Conservation (phyloP, 2,329 filamentous ascomycete species). For the Cephalotrichum gorgonifer region DNA sequence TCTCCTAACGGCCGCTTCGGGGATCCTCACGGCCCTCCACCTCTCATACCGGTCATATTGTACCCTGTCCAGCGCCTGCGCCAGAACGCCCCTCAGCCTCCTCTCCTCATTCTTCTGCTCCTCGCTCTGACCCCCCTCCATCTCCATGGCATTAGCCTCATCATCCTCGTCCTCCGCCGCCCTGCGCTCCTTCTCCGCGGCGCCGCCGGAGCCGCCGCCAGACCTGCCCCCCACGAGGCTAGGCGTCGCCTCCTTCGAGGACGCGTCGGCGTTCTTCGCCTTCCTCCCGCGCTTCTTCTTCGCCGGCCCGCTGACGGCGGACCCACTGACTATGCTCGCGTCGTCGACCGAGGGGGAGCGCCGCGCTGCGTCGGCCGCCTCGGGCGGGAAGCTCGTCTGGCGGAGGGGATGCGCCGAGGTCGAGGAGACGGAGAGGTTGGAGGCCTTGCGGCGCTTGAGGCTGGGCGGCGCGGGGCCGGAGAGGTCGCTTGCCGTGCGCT, state of each 20-base stretch:
- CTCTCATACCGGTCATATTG: conserved; percentile 62
- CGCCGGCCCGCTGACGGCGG: conserved; percentile 35
- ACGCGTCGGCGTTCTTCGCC: conserved; percentile 36
- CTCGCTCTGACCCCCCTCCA: conserved; percentile 46
- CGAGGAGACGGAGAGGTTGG: conserved; percentile 46
- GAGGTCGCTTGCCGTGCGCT: conserved; percentile 46
- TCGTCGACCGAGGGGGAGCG: conserved; percentile 58
- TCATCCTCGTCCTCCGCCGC: conserved; percentile 45
- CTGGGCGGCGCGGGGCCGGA: conserved; percentile 36
- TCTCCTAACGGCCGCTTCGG: conserved; percentile 58
- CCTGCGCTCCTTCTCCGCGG: conserved; percentile 24
- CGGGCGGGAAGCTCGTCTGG: conserved; percentile 72
- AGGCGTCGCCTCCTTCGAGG: conserved; percentile 28
- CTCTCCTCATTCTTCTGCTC: conserved; percentile 58
- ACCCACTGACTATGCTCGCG: conserved; percentile 50
- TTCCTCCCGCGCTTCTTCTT: conserved; percentile 55
- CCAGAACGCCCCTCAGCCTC: conserved; percentile 47
- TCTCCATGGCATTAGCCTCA: conserved; percentile 27
- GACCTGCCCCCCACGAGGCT: conserved; percentile 34
- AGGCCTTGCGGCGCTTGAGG: conserved; percentile 62
- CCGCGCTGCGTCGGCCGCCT: conserved; percentile 20
- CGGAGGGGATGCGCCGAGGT: conserved; percentile 58
- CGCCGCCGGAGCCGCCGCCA: conserved; percentile 30
- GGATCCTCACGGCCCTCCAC: conserved; percentile 59
- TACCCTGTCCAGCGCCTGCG: conserved; percentile 52